Base-by-base conservation (phyloP, 176 grass and related monocot genomes). In the Triticum urartu region DNA sequence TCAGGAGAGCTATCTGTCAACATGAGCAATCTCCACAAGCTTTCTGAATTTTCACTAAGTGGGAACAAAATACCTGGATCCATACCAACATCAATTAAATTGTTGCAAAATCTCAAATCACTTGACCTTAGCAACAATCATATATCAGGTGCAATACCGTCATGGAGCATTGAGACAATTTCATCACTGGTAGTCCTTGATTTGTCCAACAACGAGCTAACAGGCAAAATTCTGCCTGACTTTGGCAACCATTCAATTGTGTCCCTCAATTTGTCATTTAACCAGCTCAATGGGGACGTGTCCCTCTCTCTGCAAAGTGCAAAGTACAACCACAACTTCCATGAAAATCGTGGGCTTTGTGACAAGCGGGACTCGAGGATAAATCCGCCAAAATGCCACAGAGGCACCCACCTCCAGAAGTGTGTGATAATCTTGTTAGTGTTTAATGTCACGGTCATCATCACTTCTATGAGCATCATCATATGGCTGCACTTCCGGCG, bases 161-260 rank as follows among this genome's bases (percentile, higher is more conserved):
- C 65, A 32, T 48, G 38, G 6, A 83, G 40, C 9, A 39, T 96
- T 0, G 89, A 75, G 6, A 20, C 25, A 15, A 78, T 96, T 18
- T 66, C 38, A 0, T 18, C 42, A 43, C 6, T 96, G 12, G 88
- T 38, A 7, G 48, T 77, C 2, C 81, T 96, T 0, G 87, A 96
- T 24, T 66, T 96, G 50, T 96, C 94, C 25, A 14, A 50, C n/a
- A 96, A 93, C 21, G 14, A 88, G 33, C 73, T 96, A 40, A 86
- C 79, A 6, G 79, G 89, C 3, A 15, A 15, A 21, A 93, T 96
- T 17, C 91, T 83, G 0, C 32, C 62, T 15, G 79, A 85, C 7
- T 17, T 93, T 0, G 33, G 82, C 42, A 81, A 75, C 68, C 14
- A 54, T 54, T 54, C 50, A 18, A 6, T 54, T 18, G 50, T 0